Base-by-base conservation (phyloP, 345 rosid genomes). In the Arabis hirsuta region DNA sequence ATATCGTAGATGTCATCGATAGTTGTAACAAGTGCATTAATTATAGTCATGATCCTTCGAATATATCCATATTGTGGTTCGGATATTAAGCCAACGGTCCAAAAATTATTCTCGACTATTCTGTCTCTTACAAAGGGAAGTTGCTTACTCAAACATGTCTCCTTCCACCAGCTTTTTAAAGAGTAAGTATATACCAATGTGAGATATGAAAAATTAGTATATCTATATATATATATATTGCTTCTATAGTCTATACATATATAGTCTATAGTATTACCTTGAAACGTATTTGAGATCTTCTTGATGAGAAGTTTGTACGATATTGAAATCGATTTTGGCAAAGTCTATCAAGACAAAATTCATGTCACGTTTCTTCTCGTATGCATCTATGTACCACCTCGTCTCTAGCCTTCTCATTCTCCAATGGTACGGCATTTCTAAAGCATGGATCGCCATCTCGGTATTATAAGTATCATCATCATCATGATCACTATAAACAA, bases 1-100 rank as follows among this genome's bases (percentile, higher is more conserved):
- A 10, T 44, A 69, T 82, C 85, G n/a, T 82, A 82, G 0, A 41
- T 81, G 55, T 82, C 87, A 51, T 84, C 87, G 1, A 77, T 41
- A 4, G 80, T 22, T 13, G 79, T 53, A 0, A 57, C 1, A 8
- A 80, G 12, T 0, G 74, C 46, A 0, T 54, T 27, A 0, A 64
- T 9, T 70, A 52, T 80, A n/a, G 85, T 73, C 12, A 55, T 1
- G 1, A 73, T 12, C 11, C 12, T 67, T 65, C 85, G 76, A 0
- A 36, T 53, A 1, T 50, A 2, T 9, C 36, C 9, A 47, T 32
- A 73, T 10, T 82, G 50, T 5, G 85, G 85, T 61, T 84, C 79
- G 12, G 20, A 59, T 7, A 64, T 62, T 13, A 50, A 54, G 19
- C 71, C 82, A 24, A 72, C 7, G 0, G 20, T n/a, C 84, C 82